Base-by-base conservation (phyloP, 2,329 filamentous ascomycete genomes). In the Sporothrix luriei region DNA sequence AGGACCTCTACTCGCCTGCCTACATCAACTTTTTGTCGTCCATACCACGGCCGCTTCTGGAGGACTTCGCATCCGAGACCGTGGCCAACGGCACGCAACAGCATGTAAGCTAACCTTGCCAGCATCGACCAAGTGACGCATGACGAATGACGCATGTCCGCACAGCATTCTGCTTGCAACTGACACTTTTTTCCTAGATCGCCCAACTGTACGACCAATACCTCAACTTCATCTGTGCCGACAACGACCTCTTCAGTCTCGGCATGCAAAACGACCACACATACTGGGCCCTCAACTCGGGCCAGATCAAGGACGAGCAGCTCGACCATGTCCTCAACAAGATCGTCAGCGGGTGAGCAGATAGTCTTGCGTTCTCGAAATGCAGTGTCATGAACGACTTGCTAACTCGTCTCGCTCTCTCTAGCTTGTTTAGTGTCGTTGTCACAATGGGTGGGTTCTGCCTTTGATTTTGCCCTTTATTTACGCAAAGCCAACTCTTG, bases 11-110 rank as follows among this genome's bases (percentile, higher is more conserved):
- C 80, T 90, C 92, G 33, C 94, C 94, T 0, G 94, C 94, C 72
- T 96, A 98, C 78, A 88, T 99, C 81, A 99, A 99, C 82, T 97
- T 99, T 79, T 88, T 98, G 68, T 97, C 93, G 55, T 97, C 94
- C 21, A 90, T 99, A 78, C 92, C 94, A 4, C 87, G 95, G 73
- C 90, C 93, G 9, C 84, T 98, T 19, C 87, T 99, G 66, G 95
- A 99, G 82, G 94, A 98, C 72, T 98, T 99, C 78, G 95, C 94
- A 4, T 85, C 91, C 19, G 90, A 97, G 78, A 96, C 94, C 13
- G 94, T 93, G 6, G 83, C 91, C 40, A 89, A 93, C 14, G 92
- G 90, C 33, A 97, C 93, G 0, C 89, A 94, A 5, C 94, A 98
- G 75, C 69, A 74, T 24, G 73, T 74, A 4, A 59, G 73, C 72